phyloP scores from a whole-genome alignment of 306 rosid genomes.

The Coriaria nepalensis region DNA sequence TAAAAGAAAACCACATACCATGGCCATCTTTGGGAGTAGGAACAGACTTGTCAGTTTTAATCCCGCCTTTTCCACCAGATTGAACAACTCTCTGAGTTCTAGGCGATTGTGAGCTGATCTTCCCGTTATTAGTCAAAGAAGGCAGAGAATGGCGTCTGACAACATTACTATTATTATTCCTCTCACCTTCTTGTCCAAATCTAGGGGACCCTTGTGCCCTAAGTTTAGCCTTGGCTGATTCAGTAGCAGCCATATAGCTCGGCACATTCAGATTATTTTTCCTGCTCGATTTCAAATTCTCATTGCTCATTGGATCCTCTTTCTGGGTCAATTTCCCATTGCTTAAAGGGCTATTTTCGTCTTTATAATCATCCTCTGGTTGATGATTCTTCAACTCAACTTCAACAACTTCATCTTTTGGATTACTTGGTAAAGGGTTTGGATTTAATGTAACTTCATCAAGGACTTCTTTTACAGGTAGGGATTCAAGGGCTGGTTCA shows the following conservation, averaged over 20 bases:
- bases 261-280: constrained; percentile 71
- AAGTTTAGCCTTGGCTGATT: constrained; percentile 95
- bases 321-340: constrained; percentile 49
- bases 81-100: constrained; percentile 70
- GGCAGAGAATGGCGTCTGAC: constrained; percentile 83
- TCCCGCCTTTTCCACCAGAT: constrained; percentile 56
- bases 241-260: constrained; percentile 97
- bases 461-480: constrained; percentile 27
- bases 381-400: constrained; percentile 32
- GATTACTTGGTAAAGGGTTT: constrained; percentile 26
- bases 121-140: constrained; percentile 44
- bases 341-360: constrained; percentile 31
- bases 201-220: constrained; percentile 92
- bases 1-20: constrained; percentile 31
- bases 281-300: constrained; percentile 55
- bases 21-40: constrained; percentile 55
- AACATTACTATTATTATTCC: constrained; percentile 34
- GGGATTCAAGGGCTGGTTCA: constrained; percentile 40
- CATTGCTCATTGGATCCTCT: constrained; percentile 50
- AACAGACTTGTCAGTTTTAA: constrained; percentile 37
- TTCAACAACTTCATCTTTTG: constrained; percentile 25
- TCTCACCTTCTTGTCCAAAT: constrained; percentile 61
- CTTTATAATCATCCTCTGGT: constrained; percentile 31
- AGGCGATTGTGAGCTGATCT: constrained; percentile 83
- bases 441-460: constrained; percentile 32